These are phyloP conservation scores for Aspergillus ustus DNA, from an alignment of 2,329 filamentous ascomycete species.

Conservation along the genomic window DNA sequence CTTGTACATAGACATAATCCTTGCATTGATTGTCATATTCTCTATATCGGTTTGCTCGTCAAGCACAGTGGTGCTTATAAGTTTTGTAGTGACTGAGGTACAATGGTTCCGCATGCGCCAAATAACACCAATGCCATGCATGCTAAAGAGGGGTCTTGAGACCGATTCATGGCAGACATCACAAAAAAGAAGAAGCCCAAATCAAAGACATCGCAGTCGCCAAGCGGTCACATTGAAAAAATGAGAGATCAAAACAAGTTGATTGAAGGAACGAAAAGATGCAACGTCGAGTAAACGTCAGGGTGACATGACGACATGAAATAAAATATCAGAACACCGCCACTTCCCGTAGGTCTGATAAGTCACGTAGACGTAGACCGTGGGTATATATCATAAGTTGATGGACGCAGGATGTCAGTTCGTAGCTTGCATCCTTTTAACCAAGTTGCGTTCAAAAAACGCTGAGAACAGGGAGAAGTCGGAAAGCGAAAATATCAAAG, in stretches of 20 bases:
- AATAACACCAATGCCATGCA: constrained; percentile 47
- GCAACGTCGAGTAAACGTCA: constrained; percentile 12
- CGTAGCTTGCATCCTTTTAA: background rate
- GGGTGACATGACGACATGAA: background rate
- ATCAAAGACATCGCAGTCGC: constrained; percentile 7
- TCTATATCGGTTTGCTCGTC: constrained; percentile 1
- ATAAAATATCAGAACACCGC: constrained; percentile 5
- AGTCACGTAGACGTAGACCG: background rate
- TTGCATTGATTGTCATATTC: constrained; percentile 10
- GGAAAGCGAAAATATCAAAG: constrained; percentile 30
- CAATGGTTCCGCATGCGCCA: constrained; percentile 36
- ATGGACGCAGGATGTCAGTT: background rate
- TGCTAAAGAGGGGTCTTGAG: constrained; percentile 36
- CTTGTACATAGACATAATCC: background rate
- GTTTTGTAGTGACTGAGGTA: constrained; percentile 21
- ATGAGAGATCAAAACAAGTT: constrained; percentile 16
- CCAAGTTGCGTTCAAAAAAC: constrained; percentile 17
- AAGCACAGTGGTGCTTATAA: constrained; percentile 14
- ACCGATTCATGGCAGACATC: constrained; percentile 39
- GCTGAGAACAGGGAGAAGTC: constrained; percentile 19
- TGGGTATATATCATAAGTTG: background rate
- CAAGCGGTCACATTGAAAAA: constrained; percentile 11
- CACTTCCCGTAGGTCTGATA: background rate
- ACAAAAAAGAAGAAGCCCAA: constrained; percentile 19
- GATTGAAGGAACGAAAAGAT: constrained; percentile 1